phyloP scores from a whole-genome alignment of 306 rosid species.

The Vigna reflexopilosa region DNA sequence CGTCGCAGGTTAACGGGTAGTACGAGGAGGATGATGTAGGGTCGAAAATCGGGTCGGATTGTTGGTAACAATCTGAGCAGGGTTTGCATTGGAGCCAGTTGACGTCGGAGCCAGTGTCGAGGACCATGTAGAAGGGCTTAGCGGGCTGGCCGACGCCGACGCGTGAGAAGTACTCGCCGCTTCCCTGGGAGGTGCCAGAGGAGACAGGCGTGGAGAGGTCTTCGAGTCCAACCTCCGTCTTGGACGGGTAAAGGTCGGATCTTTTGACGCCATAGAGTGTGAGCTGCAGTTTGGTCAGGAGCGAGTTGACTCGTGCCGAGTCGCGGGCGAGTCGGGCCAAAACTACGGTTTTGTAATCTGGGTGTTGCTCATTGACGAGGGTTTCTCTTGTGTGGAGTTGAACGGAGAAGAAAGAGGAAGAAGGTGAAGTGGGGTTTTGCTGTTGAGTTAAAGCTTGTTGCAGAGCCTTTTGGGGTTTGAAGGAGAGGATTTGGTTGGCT shows the following conservation, averaged over 20 bases:
- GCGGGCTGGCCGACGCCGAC: conserved; percentile 78
- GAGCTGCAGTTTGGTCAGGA: conserved; percentile 57
- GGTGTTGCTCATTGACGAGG: conserved; percentile 49
- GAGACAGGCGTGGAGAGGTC: conserved; percentile 69
- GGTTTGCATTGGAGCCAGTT: conserved; percentile 95
- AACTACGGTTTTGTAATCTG: conserved; percentile 57
- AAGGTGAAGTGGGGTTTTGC: background rate
- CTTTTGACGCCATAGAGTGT: conserved; percentile 43
- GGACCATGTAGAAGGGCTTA: conserved; percentile 71
- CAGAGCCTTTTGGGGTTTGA: conserved; percentile 42
- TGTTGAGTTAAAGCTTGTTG: background rate
- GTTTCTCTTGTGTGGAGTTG: conserved; percentile 62
- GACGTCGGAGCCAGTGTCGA: conserved; percentile 91
- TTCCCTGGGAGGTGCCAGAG: conserved; percentile 74
- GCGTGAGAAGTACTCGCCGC: conserved; percentile 92
- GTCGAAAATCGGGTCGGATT: conserved; percentile 79
- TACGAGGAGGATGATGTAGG: conserved; percentile 66
- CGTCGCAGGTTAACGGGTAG: conserved; percentile 57
- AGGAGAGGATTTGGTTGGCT: conserved; percentile 61
- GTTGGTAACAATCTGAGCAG: conserved; percentile 85
- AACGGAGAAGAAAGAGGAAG: conserved; percentile 43
- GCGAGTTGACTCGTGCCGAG: conserved; percentile 72
- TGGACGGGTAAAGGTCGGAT: conserved; percentile 61
- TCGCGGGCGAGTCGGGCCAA: conserved; percentile 71
- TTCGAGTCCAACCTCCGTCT: conserved; percentile 56